These are phyloP conservation scores for Globisporangium heterothallicum DNA, from an alignment of 352 stramenopile species.

Conservation along the genomic window DNA sequence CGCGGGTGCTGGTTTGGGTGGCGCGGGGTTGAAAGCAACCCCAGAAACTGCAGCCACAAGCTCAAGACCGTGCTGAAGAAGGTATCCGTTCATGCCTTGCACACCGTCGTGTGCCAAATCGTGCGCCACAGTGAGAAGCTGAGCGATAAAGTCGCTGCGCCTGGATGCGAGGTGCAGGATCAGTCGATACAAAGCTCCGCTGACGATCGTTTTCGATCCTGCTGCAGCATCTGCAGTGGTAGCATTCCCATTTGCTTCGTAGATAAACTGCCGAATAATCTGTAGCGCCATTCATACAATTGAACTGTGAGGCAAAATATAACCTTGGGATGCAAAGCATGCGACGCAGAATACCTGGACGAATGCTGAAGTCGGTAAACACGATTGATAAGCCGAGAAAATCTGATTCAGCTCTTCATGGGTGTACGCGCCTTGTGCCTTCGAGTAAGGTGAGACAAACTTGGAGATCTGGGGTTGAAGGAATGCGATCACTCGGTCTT, in stretches of 20 bases:
- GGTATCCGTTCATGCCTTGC: slow-evolving; percentile 8
- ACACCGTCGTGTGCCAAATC: slow-evolving; percentile 27
- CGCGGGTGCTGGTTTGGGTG: neutral
- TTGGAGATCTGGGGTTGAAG: slow-evolving; percentile 10
- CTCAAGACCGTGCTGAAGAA: slow-evolving; percentile 22
- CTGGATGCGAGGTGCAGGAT: slow-evolving; percentile 10
- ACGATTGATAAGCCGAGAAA: slow-evolving; percentile 15
- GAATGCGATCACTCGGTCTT: slow-evolving; percentile 7
- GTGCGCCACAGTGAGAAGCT: slow-evolving; percentile 25
- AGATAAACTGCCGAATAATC: slow-evolving; percentile 16
- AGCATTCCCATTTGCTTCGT: slow-evolving; percentile 2
- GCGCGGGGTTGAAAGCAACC: neutral
- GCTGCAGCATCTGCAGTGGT: neutral
- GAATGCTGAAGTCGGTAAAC: slow-evolving; percentile 2
- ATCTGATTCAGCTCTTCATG: slow-evolving; percentile 7
- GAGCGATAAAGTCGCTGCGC: slow-evolving; percentile 10
- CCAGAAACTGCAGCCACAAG: slow-evolving; percentile 15
- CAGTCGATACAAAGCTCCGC: slow-evolving; percentile 8
- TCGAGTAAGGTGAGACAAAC: slow-evolving; percentile 2
- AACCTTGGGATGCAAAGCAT: too few relatives aligned
- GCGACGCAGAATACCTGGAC: slow-evolving; percentile 9
- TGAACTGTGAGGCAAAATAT: too few relatives aligned
- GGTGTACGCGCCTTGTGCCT: neutral
- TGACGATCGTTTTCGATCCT: slow-evolving; percentile 2
- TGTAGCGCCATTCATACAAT: neutral